phyloP scores from a whole-genome alignment of 2,329 filamentous ascomycete genomes.

The Xylaria sp. region DNA sequence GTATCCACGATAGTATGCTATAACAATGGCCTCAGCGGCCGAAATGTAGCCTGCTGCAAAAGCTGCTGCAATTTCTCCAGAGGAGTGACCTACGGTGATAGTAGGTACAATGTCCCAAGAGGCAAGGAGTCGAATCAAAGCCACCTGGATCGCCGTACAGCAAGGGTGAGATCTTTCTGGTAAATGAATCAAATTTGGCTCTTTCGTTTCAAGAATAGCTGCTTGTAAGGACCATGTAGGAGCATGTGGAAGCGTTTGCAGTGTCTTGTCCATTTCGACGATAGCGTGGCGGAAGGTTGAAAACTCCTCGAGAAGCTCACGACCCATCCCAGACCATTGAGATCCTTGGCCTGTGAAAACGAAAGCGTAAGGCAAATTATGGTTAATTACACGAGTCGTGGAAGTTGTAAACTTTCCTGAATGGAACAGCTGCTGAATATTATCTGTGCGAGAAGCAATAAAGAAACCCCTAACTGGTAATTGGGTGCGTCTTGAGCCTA shows the following conservation, averaged over 20 bases:
- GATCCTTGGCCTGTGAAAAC: constrained; percentile 48
- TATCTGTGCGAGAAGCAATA: too few relatives aligned
- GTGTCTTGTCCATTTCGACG: constrained; percentile 29
- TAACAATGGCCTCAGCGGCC: constrained; percentile 36
- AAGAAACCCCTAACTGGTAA: too few relatives aligned
- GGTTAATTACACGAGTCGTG: not conserved
- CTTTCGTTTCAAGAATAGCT: constrained; percentile 6
- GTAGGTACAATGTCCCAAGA: constrained; percentile 48
- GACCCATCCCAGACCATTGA: constrained; percentile 49
- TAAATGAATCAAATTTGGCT: not conserved
- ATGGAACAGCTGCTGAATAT: constrained; percentile 1
- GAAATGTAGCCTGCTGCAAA: constrained; percentile 43
- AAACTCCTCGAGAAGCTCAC: constrained; percentile 34
- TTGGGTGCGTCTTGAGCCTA: too few relatives aligned
- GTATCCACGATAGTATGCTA: constrained; percentile 38
- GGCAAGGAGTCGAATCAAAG: constrained; percentile 49
- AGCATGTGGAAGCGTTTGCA: not conserved
- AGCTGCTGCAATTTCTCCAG: constrained; percentile 49
- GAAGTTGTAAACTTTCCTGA: not conserved
- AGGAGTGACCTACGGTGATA: constrained; percentile 54
- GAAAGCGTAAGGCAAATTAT: constrained; percentile 15
- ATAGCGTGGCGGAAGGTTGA: constrained; percentile 28
- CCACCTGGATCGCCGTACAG: constrained; percentile 51
- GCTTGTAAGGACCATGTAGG: constrained; percentile 30
- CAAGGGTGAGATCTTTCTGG: constrained; percentile 47